Base-by-base conservation (phyloP, 2,329 filamentous ascomycete species). In the Xylaria sp. region DNA sequence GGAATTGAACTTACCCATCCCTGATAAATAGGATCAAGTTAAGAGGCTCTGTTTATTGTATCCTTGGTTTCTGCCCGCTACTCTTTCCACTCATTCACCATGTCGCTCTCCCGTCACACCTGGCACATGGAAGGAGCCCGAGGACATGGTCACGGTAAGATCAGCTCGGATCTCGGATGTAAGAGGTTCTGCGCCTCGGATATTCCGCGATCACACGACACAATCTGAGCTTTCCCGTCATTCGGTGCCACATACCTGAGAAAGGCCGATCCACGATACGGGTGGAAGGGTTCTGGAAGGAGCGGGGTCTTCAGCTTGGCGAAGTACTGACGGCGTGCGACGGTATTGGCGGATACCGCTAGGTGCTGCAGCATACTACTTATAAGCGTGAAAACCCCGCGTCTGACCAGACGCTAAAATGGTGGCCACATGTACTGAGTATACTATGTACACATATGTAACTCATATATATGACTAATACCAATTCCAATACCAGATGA, bases 161-260 rank as follows among this genome's bases (percentile, higher is more conserved):
- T 29, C n/a, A 50, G 9, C 59, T 35, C n/a, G 42, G 42, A 60
- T 48, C 40, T 47, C 40, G 40, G n/a, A 48, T 35, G 29, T 40
- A 40, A 42, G 23, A 21, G n/a, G 47, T 27, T 12, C 18, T 40
- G 16, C 32, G 16, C 13, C 5, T 9, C 29, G 21, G 32, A 10
- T 16, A 23, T 50, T 21, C 40, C 18, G 27, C n/a, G 29, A 50
- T 18, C 44, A 60, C 47, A 18, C 29, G 32, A 29, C 18, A 25
- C 27, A 35, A 27, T n/a, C 6, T 37, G 29, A 32, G 4, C 42
- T 18, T 25, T 2, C 16, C 13, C n/a, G 18, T 16, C 27, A 27
- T 27, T 51, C 12, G 16, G 47, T 50, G 40, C 40, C 47, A 25
- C 3, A 44, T 27, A 60, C n/a, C n/a, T n/a, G n/a, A n/a, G n/a